These are phyloP conservation scores for Eucalyptus sp. DNA, from an alignment of 345 rosid genomes.

Conservation along the genomic window DNA sequence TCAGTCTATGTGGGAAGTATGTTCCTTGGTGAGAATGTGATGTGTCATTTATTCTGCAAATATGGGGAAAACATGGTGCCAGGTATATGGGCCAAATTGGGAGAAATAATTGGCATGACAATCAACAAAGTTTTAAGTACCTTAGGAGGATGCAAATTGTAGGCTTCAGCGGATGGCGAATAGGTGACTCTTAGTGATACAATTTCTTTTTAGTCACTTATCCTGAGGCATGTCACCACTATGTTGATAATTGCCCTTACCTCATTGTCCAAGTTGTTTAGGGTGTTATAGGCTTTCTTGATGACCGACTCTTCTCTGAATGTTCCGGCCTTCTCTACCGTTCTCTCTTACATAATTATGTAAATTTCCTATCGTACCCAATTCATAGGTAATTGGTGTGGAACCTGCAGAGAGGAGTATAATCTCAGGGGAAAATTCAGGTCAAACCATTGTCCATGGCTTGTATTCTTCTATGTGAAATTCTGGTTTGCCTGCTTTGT, in stretches of 20 bases:
- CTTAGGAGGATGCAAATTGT: not conserved
- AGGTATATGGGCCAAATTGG: not conserved
- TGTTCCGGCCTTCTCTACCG: not conserved
- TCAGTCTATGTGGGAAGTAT: not conserved
- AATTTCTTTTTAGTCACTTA: not conserved
- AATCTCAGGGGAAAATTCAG: conserved; percentile 75
- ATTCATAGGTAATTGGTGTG: conserved; percentile 70
- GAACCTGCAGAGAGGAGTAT: conserved; percentile 95
- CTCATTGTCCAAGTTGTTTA: not conserved
- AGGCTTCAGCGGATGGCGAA: not conserved
- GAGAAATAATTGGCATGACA: not conserved
- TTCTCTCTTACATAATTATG: not conserved
- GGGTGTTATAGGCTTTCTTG: not conserved
- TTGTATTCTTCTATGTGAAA: not conserved
- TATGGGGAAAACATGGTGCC: not conserved
- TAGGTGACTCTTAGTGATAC: not conserved
- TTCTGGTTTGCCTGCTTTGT: not conserved
- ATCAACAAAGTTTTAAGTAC: not conserved
- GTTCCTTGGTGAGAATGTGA: not conserved
- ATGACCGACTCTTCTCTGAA: not conserved
- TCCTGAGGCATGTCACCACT: not conserved
- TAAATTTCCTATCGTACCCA: not conserved
- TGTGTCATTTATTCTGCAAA: not conserved
- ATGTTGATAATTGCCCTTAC: not conserved
- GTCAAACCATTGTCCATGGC: conserved; percentile 11